Base-by-base conservation (phyloP, 2,329 filamentous ascomycete genomes). In the Pseudogymnoascus pannorum region DNA sequence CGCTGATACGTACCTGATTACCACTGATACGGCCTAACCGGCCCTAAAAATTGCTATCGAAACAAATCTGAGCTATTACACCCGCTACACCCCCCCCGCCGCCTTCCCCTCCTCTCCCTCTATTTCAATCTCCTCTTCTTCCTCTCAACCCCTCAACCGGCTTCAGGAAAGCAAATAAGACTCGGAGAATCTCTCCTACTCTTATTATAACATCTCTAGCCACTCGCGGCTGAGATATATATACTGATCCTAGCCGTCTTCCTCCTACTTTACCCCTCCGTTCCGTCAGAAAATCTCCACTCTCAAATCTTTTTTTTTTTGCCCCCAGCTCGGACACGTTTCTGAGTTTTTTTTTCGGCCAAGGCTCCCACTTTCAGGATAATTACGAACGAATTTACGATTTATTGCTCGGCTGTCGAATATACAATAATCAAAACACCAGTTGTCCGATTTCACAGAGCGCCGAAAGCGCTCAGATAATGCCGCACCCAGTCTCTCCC, bases 401-500 rank as follows among this genome's bases (percentile, higher is more conserved):
- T 31, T 54, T 54, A 54, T 54, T 54, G 16, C 48, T 31, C 48
- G 48, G 31, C 48, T 54, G 48, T 31, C 48, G 31, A n/a, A 54
- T 54, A 31, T 18, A 54, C 48, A 54, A 18, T 48, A 48, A 48
- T 54, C 24, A 29, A 31, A 22, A 31, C 42, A 18, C 48, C 26
- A 24, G 48, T 31, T 31, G 48, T 54, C 48, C 42, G 24, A 26
- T 31, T 54, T 31, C 48, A 31, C 48, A 54, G 48, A 54, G 48
- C 48, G 48, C 48, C 48, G 48, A 16, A 48, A 54, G 48, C 67
- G 66, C 68, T 68, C 66, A 67, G 76, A 54, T 64, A 72, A 81
- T 81, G 78, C 79, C 78, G 68, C 78, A 81, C 69, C 73, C 66
- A 42, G 70, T 75, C 40, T 75, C 75, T 20, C 71, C 75, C 64